These are phyloP conservation scores for Fraxinus dipetala DNA, from an alignment of 305 asterid species.

Conservation along the genomic window DNA sequence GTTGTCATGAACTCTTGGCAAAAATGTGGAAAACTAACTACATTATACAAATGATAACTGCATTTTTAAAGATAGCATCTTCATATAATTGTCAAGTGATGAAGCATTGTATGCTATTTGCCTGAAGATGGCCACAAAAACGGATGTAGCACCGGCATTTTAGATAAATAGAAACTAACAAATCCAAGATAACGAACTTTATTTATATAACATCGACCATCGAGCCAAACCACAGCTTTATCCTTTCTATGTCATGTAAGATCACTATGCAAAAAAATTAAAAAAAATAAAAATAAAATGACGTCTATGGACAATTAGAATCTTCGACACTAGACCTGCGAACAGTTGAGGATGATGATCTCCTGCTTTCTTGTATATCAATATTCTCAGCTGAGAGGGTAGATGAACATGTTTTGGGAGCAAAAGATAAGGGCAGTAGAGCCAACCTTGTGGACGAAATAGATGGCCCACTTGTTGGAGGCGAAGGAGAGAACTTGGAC, in stretches of 20 bases:
- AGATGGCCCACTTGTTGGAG: constrained; percentile 45
- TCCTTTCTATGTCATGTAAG: constrained; percentile 47
- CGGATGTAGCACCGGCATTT: constrained; percentile 3
- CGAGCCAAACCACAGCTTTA: constrained; percentile 28
- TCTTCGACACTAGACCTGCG: constrained; percentile 65
- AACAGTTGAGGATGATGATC: constrained; percentile 56
- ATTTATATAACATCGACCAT: constrained; percentile 40
- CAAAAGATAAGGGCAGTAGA: constrained; percentile 52
- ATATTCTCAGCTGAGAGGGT: constrained; percentile 51
- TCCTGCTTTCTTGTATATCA: constrained; percentile 59
- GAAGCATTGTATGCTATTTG: not conserved
- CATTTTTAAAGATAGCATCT: not conserved
- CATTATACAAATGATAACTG: not conserved
- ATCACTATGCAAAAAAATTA: constrained; percentile 36
- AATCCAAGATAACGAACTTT: constrained; percentile 24
- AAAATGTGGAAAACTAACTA: not conserved
- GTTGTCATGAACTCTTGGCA: not conserved
- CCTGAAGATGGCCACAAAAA: not conserved
- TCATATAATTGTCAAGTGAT: not conserved
- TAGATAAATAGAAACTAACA: not conserved
- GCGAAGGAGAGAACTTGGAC: constrained; percentile 50
- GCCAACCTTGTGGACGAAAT: constrained; percentile 38
- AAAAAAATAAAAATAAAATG: constrained; percentile 26
- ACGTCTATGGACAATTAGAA: constrained; percentile 60
- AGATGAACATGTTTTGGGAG: constrained; percentile 64